Percentiles rank a stretch among this genome's conserved stretches.
phyloP scores from a whole-genome alignment of 2,329 filamentous ascomycete genomes.

The Madurella mycetomatis region DNA sequence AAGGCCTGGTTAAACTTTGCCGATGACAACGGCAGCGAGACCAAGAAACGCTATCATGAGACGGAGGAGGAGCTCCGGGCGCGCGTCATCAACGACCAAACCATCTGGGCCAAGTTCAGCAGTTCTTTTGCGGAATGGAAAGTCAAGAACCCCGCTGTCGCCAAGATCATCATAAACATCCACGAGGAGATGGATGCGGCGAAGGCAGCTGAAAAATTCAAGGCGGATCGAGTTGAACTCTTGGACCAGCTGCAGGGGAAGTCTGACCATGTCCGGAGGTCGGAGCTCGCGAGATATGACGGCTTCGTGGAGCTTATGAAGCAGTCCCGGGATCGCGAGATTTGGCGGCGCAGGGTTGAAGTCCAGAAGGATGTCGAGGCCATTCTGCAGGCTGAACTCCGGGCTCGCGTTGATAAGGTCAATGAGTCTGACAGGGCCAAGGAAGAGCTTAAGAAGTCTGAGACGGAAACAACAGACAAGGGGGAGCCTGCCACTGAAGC shows the following conservation, averaged over 20 bases:
- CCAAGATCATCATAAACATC: slow-evolving; percentile 3
- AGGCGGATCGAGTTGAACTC: not conserved
- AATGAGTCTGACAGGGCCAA: not conserved
- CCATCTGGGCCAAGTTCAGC: not conserved
- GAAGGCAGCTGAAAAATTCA: not conserved
- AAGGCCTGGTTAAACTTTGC: not conserved
- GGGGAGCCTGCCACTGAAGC: not conserved
- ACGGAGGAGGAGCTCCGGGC: not conserved
- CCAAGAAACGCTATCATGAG: not conserved
- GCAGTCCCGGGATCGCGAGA: slow-evolving; percentile 4
- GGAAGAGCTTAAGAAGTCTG: not conserved
- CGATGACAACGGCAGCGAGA: not conserved
- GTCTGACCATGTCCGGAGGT: not conserved
- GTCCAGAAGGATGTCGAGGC: not conserved
- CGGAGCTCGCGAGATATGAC: slow-evolving; percentile 1
- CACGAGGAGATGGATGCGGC: not conserved
- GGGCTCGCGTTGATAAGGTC: not conserved
- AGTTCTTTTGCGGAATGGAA: not conserved
- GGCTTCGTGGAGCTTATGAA: slow-evolving; percentile 1
- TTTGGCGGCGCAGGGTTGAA: slow-evolving; percentile 9
- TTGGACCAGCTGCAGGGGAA: not conserved
- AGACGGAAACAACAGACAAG: not conserved
- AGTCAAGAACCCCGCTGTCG: slow-evolving; percentile 1
- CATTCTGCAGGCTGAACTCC: not conserved
- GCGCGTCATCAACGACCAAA: slow-evolving; percentile 2